Evolutionary conservation across 2,329 filamentous ascomycete genomes (phyloP).

Genomic region (Fusarium austroafricanum): DNA sequence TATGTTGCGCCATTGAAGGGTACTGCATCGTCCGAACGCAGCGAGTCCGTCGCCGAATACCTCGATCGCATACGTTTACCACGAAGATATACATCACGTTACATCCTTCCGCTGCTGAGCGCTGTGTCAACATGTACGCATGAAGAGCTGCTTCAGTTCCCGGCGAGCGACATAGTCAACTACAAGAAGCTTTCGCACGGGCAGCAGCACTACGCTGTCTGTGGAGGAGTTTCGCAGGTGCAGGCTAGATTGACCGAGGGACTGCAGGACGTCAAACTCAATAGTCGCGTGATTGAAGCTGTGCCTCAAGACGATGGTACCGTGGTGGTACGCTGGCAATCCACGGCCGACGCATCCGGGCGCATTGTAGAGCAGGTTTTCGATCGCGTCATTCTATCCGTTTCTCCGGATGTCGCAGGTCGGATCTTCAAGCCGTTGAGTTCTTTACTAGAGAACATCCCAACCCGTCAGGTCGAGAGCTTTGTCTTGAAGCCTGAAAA

Average conservation of each 20-base stretch:
- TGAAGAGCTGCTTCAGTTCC: constrained; percentile 60
- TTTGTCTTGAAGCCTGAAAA: constrained; percentile 52
- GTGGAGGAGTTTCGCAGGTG: constrained; percentile 61
- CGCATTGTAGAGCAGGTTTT: constrained; percentile 53
- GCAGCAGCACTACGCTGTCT: constrained; percentile 63
- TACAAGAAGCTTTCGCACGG: constrained; percentile 62
- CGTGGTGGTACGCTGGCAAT: constrained; percentile 53
- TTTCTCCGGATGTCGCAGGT: constrained; percentile 65
- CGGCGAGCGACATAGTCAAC: constrained; percentile 63
- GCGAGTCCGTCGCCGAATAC: constrained; percentile 63
- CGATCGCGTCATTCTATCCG: constrained; percentile 65
- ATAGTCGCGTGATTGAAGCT: constrained; percentile 53
- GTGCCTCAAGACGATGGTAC: constrained; percentile 36
- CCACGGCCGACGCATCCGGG: constrained; percentile 17
- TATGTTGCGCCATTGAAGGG: constrained; percentile 52
- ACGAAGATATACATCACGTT: constrained; percentile 58
- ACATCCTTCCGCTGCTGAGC: constrained; percentile 66
- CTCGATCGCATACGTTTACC: constrained; percentile 62
- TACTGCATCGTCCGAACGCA: background rate
- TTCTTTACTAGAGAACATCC: constrained; percentile 56
- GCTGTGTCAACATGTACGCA: constrained; percentile 67
- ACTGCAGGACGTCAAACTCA: constrained; percentile 55
- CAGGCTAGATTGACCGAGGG: constrained; percentile 58
- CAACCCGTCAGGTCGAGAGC: constrained; percentile 61
- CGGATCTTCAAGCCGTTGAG: constrained; percentile 59